Percentiles rank a stretch among this genome's conserved stretches.
Conservation (phyloP, 768 basidiomycete species). For the Termitomyces sp. region DNA sequence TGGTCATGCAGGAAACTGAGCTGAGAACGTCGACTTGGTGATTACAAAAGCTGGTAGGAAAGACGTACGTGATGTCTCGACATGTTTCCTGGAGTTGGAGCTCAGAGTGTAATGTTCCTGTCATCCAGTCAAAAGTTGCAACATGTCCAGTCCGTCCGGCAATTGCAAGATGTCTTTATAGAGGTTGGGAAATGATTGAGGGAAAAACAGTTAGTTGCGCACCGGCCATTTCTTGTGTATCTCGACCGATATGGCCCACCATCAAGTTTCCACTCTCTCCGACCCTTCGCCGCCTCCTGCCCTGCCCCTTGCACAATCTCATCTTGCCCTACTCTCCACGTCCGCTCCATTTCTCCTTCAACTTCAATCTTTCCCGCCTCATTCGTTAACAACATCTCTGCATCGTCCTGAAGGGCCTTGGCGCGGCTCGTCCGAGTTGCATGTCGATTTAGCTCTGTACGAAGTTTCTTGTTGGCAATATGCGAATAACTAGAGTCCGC, state of each 20-base stretch:
- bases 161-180: conserved; percentile 74
- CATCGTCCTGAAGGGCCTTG: conserved; percentile 60
- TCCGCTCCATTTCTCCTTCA: conserved; percentile 79
- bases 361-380: conserved; percentile 71
- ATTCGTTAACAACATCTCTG: conserved; percentile 63
- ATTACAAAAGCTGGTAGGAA: neutral
- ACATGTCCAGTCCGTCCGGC: conserved; percentile 81
- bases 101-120: conserved; percentile 80
- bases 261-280: conserved; percentile 77
- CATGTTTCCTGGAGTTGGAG: conserved; percentile 88
- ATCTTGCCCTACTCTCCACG: conserved; percentile 82
- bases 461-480: conserved; percentile 71
- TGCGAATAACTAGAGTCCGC: conserved; percentile 48
- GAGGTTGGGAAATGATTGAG: neutral
- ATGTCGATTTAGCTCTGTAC: conserved; percentile 61
- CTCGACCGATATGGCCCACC: conserved; percentile 81
- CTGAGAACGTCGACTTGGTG: neutral
- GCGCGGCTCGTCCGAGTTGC: conserved; percentile 58
- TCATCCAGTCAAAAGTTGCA: conserved; percentile 92
- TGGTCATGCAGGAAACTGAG: conserved; percentile 87
- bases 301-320: conserved; percentile 69
- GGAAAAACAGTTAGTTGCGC: conserved; percentile 18
- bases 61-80: conserved; percentile 83
- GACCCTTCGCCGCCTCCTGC: conserved; percentile 68
- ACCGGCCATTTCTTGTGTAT: conserved; percentile 92